These are phyloP conservation scores for Alopecurus myosuroides DNA, from an alignment of 176 grass and related monocot genomes.

Conservation along the genomic window DNA sequence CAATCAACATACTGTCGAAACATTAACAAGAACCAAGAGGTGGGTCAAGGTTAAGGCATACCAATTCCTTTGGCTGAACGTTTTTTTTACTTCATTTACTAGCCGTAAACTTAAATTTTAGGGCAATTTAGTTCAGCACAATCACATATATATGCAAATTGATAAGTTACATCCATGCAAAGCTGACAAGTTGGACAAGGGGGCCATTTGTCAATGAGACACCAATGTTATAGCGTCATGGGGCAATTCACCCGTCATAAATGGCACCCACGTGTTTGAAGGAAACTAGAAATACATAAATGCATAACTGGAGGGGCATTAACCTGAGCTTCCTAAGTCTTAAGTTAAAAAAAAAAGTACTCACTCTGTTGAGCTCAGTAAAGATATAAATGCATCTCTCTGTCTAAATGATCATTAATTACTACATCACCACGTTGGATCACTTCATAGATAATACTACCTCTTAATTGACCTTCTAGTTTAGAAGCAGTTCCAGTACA, in stretches of 20 bases:
- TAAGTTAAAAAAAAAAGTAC: neutral
- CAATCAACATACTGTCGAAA: conserved; percentile 2
- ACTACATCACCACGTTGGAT: neutral
- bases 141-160: neutral
- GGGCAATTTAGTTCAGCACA: neutral
- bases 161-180: neutral
- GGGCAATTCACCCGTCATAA: neutral
- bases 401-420: neutral
- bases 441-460: neutral
- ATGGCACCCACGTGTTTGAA: neutral
- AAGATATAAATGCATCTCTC: neutral
- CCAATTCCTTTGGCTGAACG: neutral
- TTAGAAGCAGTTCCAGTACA: neutral
- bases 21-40: neutral
- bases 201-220: neutral
- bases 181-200: neutral
- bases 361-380: neutral
- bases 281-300: neutral
- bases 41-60: neutral
- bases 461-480: neutral
- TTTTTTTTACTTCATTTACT: neutral
- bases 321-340: neutral
- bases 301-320: neutral
- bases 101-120: neutral
- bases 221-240: neutral